Conservation (phyloP, 2,329 filamentous ascomycete genomes). For the Monilinia aucupariae region DNA sequence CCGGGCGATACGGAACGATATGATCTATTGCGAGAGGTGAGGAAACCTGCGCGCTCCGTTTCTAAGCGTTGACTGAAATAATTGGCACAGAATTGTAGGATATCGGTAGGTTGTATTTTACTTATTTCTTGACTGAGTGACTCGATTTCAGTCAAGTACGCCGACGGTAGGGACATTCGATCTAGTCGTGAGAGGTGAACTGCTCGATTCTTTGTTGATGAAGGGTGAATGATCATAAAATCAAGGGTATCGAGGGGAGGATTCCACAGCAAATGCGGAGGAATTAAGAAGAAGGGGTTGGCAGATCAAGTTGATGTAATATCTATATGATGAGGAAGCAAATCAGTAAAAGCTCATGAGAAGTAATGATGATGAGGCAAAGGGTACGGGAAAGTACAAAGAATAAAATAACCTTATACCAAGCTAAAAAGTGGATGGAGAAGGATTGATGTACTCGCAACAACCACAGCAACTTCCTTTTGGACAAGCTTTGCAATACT, state of each 20-base stretch:
- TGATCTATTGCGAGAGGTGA: conserved; percentile 36
- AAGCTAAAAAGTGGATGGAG: background rate
- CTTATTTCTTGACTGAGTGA: conserved; percentile 57
- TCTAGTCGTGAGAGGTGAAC: conserved; percentile 3
- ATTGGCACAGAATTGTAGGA: conserved; percentile 66
- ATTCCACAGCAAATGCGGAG: conserved; percentile 9
- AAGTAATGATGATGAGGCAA: background rate
- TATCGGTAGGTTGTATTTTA: conserved; percentile 54
- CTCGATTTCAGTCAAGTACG: conserved; percentile 58
- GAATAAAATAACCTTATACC: background rate
- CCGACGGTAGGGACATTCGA: conserved; percentile 46
- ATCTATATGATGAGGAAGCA: conserved; percentile 7
- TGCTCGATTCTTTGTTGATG: conserved; percentile 14
- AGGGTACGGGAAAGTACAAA: background rate
- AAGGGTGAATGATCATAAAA: conserved; percentile 2
- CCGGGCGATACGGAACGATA: conserved; percentile 34
- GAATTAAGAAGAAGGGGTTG: background rate
- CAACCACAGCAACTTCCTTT: background rate
- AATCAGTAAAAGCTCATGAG: conserved; percentile 5
- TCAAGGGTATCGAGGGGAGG: background rate
- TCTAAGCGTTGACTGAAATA: conserved; percentile 62
- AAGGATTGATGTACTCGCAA: background rate
- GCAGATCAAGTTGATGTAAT: background rate
- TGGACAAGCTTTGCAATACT: background rate
- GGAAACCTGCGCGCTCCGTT: conserved; percentile 55